phyloP scores from a whole-genome alignment of 1,139 yeast species.

The Tardiomyces depauwii region DNA sequence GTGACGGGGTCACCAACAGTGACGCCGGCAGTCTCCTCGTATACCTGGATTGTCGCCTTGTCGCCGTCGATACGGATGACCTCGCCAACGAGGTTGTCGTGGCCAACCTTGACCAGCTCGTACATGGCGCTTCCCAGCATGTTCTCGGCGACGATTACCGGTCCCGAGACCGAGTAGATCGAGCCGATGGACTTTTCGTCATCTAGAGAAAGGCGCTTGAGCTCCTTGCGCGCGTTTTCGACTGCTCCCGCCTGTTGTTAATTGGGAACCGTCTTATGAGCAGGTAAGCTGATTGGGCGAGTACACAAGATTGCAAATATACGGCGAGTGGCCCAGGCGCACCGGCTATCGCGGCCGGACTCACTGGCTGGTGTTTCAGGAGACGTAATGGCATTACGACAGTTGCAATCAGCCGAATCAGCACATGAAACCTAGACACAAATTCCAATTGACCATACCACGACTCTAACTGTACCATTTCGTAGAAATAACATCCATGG shows the following conservation, averaged over 20 bases:
- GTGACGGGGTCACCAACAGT: conserved; percentile 98
- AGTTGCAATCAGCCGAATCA: too few relatives aligned
- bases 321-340: too few relatives aligned
- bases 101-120: conserved; percentile 94
- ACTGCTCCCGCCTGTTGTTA: conserved; percentile 75
- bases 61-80: conserved; percentile 94
- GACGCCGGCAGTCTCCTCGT: conserved; percentile 98
- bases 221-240: conserved; percentile 93
- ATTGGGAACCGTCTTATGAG: too few relatives aligned
- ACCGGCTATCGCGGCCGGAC: too few relatives aligned
- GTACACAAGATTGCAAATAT: too few relatives aligned
- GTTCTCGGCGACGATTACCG: conserved; percentile 94
- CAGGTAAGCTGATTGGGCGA: too few relatives aligned
- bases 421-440: too few relatives aligned
- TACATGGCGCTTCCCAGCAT: conserved; percentile 99
- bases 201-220: conserved; percentile 73
- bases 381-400: too few relatives aligned
- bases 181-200: conserved; percentile 65
- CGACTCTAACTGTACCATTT: too few relatives aligned
- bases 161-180: conserved; percentile 92
- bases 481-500: too few relatives aligned
- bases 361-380: too few relatives aligned
- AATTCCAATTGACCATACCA: too few relatives aligned
- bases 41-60: conserved; percentile 96
- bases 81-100: conserved; percentile 93